Evolutionary conservation across 2,329 filamentous ascomycete genomes (phyloP), one percentile per base, ranked within the genome.

Genomic region (Trichophyton rubrum): DNA sequence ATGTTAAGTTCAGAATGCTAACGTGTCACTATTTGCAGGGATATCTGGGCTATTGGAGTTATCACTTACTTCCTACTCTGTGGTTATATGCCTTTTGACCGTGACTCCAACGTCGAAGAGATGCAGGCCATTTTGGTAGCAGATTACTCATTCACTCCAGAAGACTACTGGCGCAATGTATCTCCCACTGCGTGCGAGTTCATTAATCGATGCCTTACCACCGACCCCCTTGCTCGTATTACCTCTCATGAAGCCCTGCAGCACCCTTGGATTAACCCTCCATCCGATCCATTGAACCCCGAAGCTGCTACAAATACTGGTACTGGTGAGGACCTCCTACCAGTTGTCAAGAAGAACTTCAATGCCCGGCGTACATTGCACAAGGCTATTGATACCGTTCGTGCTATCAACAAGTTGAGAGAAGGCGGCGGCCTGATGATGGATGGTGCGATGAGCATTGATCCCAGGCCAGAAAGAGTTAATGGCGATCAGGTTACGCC

Each of bases 21-120:
- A 61, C 38, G 22, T 58, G n/a, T 22, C 11, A 58, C 22, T 27
- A 8, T 56, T 49, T 13, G 62, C 65, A 85, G 83, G 59, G 93
- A 99, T 73, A 86, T 99, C 65, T 99, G 93, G 93, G 93, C 93
- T 41, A 90, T 97, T 64, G 93, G 93, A 55, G 93, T 99, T 49
- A 99, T 99, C 71, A 97, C 93, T 35, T 99, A 97, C 78, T 99
- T 99, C 78, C 80, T 99, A 33, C 85, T 99, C 58, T 97, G 93
- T 75, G 93, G 93, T 62, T 97, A 97, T 77, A 99, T 93, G 0
- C 93, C 93, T 11, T 99, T 99, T 73, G 93, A 99, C 75, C 88
- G 93, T 60, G 93, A 97, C 74, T 92, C 86, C 68, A 96, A 99
- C 75, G 86, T 97, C 70, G 93, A 99, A 78, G 93, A 99, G 78